Percentiles rank a stretch among this genome's conserved stretches.
phyloP scores from a whole-genome alignment of 306 rosid species.

The Acmispon strigosus region DNA sequence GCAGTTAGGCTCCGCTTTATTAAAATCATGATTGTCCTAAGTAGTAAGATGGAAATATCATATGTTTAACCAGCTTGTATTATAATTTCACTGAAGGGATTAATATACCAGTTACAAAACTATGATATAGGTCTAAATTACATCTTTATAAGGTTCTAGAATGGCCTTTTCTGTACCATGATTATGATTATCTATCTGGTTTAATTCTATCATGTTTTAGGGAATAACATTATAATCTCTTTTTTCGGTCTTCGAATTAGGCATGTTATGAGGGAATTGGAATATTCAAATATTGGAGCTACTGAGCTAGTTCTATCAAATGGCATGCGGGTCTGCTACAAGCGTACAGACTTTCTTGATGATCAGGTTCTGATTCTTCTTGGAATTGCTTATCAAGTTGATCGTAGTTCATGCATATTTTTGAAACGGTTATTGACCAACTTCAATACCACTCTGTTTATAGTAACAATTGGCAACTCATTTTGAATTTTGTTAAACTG shows the following conservation, averaged over 20 bases:
- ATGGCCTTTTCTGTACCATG: neutral
- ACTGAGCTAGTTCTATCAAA: slow-evolving; percentile 80
- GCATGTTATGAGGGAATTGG: slow-evolving; percentile 60
- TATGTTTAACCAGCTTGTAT: neutral
- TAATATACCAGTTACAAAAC: neutral
- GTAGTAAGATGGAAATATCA: neutral
- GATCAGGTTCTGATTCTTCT: slow-evolving; percentile 62
- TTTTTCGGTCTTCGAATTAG: slow-evolving; percentile 27
- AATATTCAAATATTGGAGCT: slow-evolving; percentile 77
- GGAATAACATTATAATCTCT: neutral
- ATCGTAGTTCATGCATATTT: neutral
- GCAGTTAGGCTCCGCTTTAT: neutral
- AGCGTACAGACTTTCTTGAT: slow-evolving; percentile 83
- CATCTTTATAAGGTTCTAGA: neutral
- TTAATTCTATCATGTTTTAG: slow-evolving; percentile 4
- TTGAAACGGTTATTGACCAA: slow-evolving; percentile 1
- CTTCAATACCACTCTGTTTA: neutral
- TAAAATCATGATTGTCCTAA: slow-evolving; percentile 4
- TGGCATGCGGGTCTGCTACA: slow-evolving; percentile 90
- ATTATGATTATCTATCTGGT: slow-evolving; percentile 5
- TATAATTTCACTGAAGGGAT: neutral
- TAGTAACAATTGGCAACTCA: neutral
- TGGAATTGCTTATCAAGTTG: slow-evolving; percentile 21
- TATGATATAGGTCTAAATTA: neutral
- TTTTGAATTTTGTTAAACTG: too few species aligned